Evolutionary conservation across 345 rosid species (phyloP).

Genomic region (Citrus mangshanensis): DNA sequence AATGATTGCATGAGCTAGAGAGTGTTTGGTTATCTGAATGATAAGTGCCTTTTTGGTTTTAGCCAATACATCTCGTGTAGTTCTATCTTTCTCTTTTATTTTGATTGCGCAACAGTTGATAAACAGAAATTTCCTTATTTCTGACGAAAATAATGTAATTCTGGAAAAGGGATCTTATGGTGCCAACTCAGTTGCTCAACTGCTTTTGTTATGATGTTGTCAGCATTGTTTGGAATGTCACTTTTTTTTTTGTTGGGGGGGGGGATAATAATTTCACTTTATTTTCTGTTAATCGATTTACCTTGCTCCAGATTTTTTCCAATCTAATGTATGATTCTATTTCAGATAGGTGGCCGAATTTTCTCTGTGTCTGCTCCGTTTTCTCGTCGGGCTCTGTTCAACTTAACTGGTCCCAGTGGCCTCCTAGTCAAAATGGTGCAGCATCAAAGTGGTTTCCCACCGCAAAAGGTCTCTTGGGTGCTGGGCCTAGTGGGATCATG

Average conservation of each 20-base stretch:
- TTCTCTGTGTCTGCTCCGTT: slow-evolving; percentile 94
- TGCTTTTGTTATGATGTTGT: background rate
- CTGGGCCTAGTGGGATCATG: slow-evolving; percentile 99
- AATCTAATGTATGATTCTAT: slow-evolving; percentile 18
- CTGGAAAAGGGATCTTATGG: background rate
- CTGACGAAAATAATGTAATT: background rate
- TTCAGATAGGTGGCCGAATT: slow-evolving; percentile 99
- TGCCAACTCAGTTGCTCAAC: background rate
- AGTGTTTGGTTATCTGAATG: background rate
- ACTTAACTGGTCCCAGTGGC: slow-evolving; percentile 98
- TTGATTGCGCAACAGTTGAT: background rate
- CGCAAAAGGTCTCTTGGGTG: slow-evolving; percentile 97
- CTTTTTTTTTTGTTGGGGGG: background rate
- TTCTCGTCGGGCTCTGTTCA: slow-evolving; percentile 98
- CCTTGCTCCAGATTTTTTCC: background rate
- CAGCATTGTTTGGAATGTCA: background rate
- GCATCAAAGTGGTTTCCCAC: slow-evolving; percentile 87
- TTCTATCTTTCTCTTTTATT: background rate
- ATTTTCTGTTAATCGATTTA: background rate
- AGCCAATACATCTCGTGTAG: background rate
- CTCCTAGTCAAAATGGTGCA: slow-evolving; percentile 68
- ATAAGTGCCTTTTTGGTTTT: background rate
- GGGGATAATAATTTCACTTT: background rate
- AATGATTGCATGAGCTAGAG: background rate
- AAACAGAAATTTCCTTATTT: background rate